These are phyloP conservation scores for Saccharomycopsis guyanensis DNA, from an alignment of 805 yeast species.

Conservation along the genomic window DNA sequence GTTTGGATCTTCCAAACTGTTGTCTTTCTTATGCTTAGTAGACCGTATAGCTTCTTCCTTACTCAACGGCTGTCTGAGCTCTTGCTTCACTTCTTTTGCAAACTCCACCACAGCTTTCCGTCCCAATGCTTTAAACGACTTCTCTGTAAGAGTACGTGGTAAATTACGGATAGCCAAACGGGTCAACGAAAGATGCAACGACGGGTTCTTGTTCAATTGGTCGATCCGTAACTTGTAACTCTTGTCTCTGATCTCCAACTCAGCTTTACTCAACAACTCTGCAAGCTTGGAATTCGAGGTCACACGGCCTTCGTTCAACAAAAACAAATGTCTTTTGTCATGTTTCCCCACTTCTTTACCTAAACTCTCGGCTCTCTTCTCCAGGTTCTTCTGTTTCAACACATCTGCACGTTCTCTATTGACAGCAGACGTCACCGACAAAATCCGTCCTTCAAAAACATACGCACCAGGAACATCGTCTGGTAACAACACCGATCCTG, in stretches of 20 bases:
- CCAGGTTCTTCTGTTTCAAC: slow-evolving; percentile 66
- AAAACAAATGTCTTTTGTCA: slow-evolving; percentile 77
- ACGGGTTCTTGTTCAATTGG: slow-evolving; percentile 84
- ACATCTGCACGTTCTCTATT: slow-evolving; percentile 74
- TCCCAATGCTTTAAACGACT: slow-evolving; percentile 83
- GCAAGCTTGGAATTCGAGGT: slow-evolving; percentile 76
- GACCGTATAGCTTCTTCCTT: slow-evolving; percentile 87
- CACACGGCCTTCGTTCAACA: slow-evolving; percentile 91
- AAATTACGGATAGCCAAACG: slow-evolving; percentile 90
- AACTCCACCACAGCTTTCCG: slow-evolving; percentile 92
- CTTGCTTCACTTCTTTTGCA: slow-evolving; percentile 79
- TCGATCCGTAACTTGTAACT: slow-evolving; percentile 80
- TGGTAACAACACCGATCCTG: slow-evolving; percentile 65
- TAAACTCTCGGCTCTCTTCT: slow-evolving; percentile 60
- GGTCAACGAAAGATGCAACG: slow-evolving; percentile 87
- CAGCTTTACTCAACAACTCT: slow-evolving; percentile 54
- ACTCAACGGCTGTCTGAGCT: slow-evolving; percentile 71
- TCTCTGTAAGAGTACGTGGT: slow-evolving; percentile 87
- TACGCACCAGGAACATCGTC: slow-evolving; percentile 88
- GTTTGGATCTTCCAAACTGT: slow-evolving; percentile 36
- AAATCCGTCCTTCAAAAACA: slow-evolving; percentile 86
- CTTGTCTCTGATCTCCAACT: slow-evolving; percentile 80
- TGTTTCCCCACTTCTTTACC: slow-evolving; percentile 76
- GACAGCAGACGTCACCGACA: slow-evolving; percentile 78
- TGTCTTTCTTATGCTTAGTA: slow-evolving; percentile 46